Base-by-base conservation (phyloP, 108 stramenopile species). In the Cyclotella kingstonii region DNA sequence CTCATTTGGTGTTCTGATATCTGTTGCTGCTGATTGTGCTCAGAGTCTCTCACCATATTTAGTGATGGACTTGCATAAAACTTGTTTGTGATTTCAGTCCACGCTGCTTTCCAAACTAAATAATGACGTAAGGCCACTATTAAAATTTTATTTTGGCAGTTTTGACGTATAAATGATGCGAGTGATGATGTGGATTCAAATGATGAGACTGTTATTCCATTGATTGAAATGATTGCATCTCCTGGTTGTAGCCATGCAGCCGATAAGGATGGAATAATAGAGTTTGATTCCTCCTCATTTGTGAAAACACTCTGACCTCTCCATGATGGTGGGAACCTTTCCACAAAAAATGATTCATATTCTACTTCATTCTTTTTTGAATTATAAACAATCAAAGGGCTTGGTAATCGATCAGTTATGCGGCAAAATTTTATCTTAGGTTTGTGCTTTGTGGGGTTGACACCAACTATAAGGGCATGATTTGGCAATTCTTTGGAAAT, bases 181-280 rank as follows among this genome's bases (percentile, higher is more conserved):
- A 73, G 35, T n/a, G 19, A 10, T n/a, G 33, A 18, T 36, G 17
- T 39, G 30, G 56, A 46, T 17, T 41, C 25, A 27, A 73, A 65
- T 23, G 63, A 43, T n/a, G 63, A 53, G 22, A 60, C 36, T 3
- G 72, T 19, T 17, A 60, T 46, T 18, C 72, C 72, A 31, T 65
- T 73, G 50, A 73, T 52, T 41, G 72, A 73, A 26, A 65, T 31
- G 15, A 73, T 73, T 34, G 72, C 72, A 59, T 73, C 72, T 6
- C 72, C 72, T 2, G 56, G 48, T 44, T 60, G 63, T 14, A 73
- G 34, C 19, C 14, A 38, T 22, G 51, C 34, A 4, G 44, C 11
- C 10, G 38, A 45, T 1, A 73, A 18, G 4, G 52, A 43, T 43
- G 63, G 15, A 12, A 42, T 10, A 23, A 18, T 10, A 44, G 14